These are phyloP conservation scores for Elaeis guineensis DNA, from an alignment of 176 grass and related monocot genomes.

Conservation along the genomic window DNA sequence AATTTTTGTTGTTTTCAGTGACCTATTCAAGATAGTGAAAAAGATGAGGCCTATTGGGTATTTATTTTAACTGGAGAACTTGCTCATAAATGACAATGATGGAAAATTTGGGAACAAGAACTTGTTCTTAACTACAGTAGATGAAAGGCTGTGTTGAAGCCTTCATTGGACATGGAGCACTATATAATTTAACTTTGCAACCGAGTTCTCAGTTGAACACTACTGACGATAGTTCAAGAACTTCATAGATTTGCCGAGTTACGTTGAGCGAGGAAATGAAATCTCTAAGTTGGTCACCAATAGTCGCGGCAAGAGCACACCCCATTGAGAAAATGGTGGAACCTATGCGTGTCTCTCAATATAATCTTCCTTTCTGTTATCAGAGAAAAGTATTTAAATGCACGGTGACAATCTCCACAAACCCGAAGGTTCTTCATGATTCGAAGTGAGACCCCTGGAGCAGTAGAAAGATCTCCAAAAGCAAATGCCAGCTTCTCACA, in stretches of 20 bases:
- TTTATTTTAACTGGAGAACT: slow-evolving; percentile 1
- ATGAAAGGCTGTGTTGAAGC: no score
- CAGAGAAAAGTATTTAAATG: slow-evolving; percentile 33
- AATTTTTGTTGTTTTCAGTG: no score
- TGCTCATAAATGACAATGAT: no score
- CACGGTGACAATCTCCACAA: slow-evolving; percentile 35
- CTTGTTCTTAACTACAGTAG: neutral
- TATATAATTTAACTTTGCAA: no score
- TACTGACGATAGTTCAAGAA: no score
- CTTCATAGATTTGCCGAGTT: no score
- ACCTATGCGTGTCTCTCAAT: slow-evolving; percentile 32
- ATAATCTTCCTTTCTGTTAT: slow-evolving; percentile 30
- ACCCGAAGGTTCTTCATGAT: slow-evolving; percentile 41
- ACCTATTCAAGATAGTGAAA: neutral
- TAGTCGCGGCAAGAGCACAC: slow-evolving; percentile 34
- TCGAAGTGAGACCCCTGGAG: slow-evolving; percentile 17
- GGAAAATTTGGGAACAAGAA: neutral
- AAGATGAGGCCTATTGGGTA: neutral
- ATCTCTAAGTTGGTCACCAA: slow-evolving; percentile 19
- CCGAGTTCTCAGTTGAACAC: no score
- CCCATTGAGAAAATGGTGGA: slow-evolving; percentile 26
- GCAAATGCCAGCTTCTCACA: slow-evolving; percentile 40
- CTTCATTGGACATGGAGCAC: no score
- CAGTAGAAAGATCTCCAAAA: slow-evolving; percentile 30
- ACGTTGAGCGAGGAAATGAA: no score